These are phyloP conservation scores for Sherardia arvensis DNA, from an alignment of 257 asterid species.

Conservation along the genomic window DNA sequence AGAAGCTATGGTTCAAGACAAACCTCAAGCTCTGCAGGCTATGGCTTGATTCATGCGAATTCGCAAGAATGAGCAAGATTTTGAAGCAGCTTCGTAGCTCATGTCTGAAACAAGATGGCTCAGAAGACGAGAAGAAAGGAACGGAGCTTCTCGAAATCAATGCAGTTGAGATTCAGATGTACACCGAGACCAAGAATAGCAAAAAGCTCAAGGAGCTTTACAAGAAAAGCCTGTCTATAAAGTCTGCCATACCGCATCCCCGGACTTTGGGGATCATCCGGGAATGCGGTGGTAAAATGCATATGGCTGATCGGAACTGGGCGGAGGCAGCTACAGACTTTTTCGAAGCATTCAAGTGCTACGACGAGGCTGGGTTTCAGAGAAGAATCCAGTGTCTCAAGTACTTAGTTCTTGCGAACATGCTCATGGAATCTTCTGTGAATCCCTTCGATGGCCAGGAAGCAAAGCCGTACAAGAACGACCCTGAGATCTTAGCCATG, in stretches of 20 bases:
- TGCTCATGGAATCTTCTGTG: constrained; percentile 98
- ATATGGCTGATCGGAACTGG: constrained; percentile 96
- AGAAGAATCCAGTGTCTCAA: constrained; percentile 92
- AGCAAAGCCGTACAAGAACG: constrained; percentile 95
- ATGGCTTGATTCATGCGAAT: constrained; percentile 93
- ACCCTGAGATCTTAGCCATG: constrained; percentile 96
- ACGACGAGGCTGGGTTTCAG: constrained; percentile 97
- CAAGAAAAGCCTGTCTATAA: constrained; percentile 71
- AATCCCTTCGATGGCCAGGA: constrained; percentile 98
- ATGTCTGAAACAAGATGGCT: constrained; percentile 93
- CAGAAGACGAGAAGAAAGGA: constrained; percentile 97
- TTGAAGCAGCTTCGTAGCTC: constrained; percentile 94
- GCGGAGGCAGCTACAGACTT: constrained; percentile 94
- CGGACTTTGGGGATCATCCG: constrained; percentile 97
- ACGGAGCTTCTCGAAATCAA: constrained; percentile 90
- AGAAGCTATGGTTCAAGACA: constrained; percentile 97
- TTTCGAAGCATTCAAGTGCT: constrained; percentile 93
- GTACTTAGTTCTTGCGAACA: constrained; percentile 96
- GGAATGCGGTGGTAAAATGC: too few relatives aligned
- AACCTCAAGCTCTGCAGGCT: constrained; percentile 91
- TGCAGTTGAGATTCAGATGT: constrained; percentile 97
- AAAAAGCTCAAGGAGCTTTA: constrained; percentile 90
- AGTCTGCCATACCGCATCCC: constrained; percentile 98
- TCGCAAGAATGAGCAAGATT: constrained; percentile 89
- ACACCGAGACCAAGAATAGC: too few relatives aligned